phyloP scores from a whole-genome alignment of 352 stramenopile genomes.

The Phytophthora uliginosa region DNA sequence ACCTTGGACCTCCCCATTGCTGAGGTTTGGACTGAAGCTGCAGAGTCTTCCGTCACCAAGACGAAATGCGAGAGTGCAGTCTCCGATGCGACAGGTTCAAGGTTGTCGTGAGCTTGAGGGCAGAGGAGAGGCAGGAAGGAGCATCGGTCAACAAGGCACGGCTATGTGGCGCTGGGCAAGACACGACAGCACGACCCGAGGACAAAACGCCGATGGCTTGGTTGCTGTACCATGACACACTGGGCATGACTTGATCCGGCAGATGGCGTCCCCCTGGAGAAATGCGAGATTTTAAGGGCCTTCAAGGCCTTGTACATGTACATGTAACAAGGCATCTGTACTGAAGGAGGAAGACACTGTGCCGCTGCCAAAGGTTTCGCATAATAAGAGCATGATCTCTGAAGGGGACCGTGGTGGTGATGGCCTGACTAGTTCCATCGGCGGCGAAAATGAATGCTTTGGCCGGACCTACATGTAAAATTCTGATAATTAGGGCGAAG shows the following conservation, averaged over 20 bases:
- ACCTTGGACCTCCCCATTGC: slow-evolving; percentile 36
- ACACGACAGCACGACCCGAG: slow-evolving; percentile 12
- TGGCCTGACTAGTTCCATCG: background rate
- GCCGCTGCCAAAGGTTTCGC: background rate
- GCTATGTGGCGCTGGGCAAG: slow-evolving; percentile 15
- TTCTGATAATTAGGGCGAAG: no score
- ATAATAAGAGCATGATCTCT: background rate
- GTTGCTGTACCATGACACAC: background rate
- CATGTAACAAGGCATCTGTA: no score
- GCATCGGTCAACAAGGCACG: slow-evolving; percentile 1
- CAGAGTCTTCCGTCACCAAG: background rate
- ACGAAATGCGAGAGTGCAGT: background rate
- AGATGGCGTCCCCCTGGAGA: background rate
- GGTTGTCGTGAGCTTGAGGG: slow-evolving; percentile 1
- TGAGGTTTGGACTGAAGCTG: background rate
- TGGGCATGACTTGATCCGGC: background rate
- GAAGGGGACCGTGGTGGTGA: background rate
- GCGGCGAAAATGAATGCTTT: no score
- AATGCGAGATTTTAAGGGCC: background rate
- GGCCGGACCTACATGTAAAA: no score
- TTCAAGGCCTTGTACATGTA: no score
- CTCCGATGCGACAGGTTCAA: slow-evolving; percentile 5
- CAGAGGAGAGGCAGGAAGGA: slow-evolving; percentile 32
- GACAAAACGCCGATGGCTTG: background rate
- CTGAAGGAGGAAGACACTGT: background rate